Base-by-base conservation (phyloP, 225 moss, liverwort and hornwort genomes). In the Straminergon stramineum region DNA sequence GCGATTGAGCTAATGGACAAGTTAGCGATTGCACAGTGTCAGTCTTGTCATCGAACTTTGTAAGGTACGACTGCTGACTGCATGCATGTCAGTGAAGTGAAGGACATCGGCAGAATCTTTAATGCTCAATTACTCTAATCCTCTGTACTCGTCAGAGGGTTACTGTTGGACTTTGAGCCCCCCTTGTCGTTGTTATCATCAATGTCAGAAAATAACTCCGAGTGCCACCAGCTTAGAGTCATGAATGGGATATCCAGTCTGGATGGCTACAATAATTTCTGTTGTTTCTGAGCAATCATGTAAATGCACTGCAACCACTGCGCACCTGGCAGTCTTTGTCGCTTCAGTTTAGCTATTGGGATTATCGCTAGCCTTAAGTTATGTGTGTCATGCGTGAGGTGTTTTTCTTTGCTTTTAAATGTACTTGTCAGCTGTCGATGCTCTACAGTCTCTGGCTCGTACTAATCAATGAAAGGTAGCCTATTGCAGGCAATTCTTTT, bases 391-490 rank as follows among this genome's bases (percentile, higher is more conserved):
- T 66, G 51, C 56, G 52, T 78, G 30, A 76, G 43, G 82, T 82
- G 68, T 68, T 60, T 60, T 81, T 76, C 85, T 28, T 90, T 92
- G 60, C 86, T 85, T 81, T 51, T 83, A 16, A 82, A 15, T 73
- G 86, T 70, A 88, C 28, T 83, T 86, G 92, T 88, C 92, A 88
- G 82, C 70, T 82, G 82, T 82, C n/a, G 55, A 48, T 63, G n/a
- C 87, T 81, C 43, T 65, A 56, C 75, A 65, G 88, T 64, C 24
- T 75, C 10, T 87, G 39, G 31, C 68, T 69, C 31, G 57, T 82
- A 62, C 88, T 88, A 89, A 87, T 89, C 43, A 91, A 79, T 89
- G 79, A 75, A 86, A 52, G 75, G 45, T 61, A 15, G 37, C 24
- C 23, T 79, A 60, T 53, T 89, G 92, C 86, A 92, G 89, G 86